A percentile compares a stretch with the other conserved stretches of the same genome.
Evolutionary conservation across 2,329 filamentous ascomycete species (phyloP).

Genomic region (Ophiostoma ips): DNA sequence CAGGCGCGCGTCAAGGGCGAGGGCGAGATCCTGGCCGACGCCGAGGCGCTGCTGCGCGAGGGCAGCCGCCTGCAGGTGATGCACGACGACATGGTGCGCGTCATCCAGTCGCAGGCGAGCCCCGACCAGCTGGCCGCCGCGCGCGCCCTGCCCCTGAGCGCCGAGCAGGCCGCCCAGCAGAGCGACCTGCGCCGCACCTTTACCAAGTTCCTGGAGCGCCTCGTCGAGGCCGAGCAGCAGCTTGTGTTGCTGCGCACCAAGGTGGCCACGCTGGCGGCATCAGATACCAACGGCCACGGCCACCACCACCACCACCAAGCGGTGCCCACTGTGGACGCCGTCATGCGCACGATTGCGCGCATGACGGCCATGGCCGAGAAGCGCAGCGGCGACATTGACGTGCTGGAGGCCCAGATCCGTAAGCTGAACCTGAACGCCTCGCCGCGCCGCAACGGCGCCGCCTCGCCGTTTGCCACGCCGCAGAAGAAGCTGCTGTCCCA

Average conservation of each 20-base stretch:
- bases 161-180: slow-evolving; percentile 73
- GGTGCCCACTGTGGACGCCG: slow-evolving; percentile 78
- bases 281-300: slow-evolving; percentile 33
- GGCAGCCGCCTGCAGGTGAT: slow-evolving; percentile 59
- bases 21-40: slow-evolving; percentile 51
- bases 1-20: slow-evolving; percentile 55
- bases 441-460: slow-evolving; percentile 23
- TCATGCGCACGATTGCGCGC: slow-evolving; percentile 79
- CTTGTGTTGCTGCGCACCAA: slow-evolving; percentile 67
- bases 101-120: slow-evolving; percentile 57
- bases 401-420: slow-evolving; percentile 76
- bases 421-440: slow-evolving; percentile 44
- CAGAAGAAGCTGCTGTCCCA: slow-evolving; percentile 21
- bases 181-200: slow-evolving; percentile 69
- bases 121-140: slow-evolving; percentile 50
- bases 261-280: slow-evolving; percentile 45
- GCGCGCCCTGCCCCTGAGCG: slow-evolving; percentile 60
- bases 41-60: slow-evolving; percentile 55
- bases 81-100: slow-evolving; percentile 63
- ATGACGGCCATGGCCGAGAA: slow-evolving; percentile 90
- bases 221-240: slow-evolving; percentile 68
- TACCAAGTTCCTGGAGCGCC: slow-evolving; percentile 55
- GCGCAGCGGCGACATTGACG: slow-evolving; percentile 78
- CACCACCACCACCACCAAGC: too few relatives aligned
- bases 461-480: slow-evolving; percentile 28